Percentiles rank a stretch among this genome's conserved stretches.
phyloP scores from a whole-genome alignment of 2,329 filamentous ascomycete genomes.

The Fusarium anthophilum region DNA sequence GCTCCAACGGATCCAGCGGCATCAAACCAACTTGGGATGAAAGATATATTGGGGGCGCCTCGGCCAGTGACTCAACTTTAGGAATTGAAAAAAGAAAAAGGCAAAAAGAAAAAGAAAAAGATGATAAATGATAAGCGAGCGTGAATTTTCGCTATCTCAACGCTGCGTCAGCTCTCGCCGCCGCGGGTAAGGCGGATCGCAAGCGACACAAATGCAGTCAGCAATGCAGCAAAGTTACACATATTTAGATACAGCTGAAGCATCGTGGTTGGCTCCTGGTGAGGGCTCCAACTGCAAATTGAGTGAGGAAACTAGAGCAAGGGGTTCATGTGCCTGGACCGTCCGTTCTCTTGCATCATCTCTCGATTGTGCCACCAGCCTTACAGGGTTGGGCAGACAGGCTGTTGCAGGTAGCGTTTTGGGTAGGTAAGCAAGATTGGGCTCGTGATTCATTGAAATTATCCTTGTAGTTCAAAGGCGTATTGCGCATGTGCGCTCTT shows the following conservation, averaged over 20 bases:
- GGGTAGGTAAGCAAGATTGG: neutral
- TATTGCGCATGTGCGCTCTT: neutral
- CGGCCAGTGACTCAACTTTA: neutral
- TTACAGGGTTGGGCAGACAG: neutral
- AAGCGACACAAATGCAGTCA: neutral
- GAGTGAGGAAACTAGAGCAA: neutral
- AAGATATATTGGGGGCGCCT: neutral
- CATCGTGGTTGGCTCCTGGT: neutral
- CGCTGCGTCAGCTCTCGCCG: neutral
- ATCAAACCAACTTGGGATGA: neutral
- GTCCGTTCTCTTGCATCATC: neutral
- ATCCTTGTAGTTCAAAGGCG: neutral
- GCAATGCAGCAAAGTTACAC: neutral
- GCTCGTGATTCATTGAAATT: neutral
- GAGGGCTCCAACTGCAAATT: neutral
- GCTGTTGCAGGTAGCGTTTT: neutral
- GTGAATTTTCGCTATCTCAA: neutral
- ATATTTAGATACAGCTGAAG: neutral
- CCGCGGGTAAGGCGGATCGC: neutral
- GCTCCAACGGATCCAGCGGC: neutral
- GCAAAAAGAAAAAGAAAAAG: neutral
- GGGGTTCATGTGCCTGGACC: neutral
- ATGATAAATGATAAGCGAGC: neutral
- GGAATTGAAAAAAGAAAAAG: neutral
- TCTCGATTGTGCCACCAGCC: neutral